Percentiles rank a stretch among this genome's conserved stretches.
Evolutionary conservation across 1,284 basidiomycete species (phyloP).

Genomic region (Ceratobasidium sp.): DNA sequence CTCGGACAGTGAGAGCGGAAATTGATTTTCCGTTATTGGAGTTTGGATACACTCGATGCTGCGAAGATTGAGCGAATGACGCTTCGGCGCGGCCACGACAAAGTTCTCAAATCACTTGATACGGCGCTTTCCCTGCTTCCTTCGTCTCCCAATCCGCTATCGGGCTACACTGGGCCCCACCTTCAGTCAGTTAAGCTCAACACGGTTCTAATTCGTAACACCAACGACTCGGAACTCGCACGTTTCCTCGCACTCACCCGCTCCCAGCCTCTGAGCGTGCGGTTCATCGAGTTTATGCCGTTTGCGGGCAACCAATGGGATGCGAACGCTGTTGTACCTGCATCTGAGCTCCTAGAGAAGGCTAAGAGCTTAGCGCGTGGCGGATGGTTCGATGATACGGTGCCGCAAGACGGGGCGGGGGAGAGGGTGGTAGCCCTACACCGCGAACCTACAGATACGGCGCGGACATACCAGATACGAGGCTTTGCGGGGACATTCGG

Average conservation of each 20-base stretch:
- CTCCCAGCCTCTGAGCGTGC: constrained; percentile 73
- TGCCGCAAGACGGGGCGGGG: neutral
- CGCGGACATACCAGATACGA: constrained; percentile 81
- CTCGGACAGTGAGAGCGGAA: too few relatives aligned
- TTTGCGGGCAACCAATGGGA: constrained; percentile 75
- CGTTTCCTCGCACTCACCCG: constrained; percentile 84
- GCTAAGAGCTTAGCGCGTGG: constrained; percentile 4
- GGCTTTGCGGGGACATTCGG: constrained; percentile 82
- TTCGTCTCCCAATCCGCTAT: neutral
- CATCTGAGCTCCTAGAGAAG: constrained; percentile 20
- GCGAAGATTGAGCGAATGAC: constrained; percentile 92
- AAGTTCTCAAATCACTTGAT: constrained; percentile 78
- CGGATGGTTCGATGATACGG: constrained; percentile 35
- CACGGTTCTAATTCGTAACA: constrained; percentile 81
- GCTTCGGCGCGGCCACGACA: constrained; percentile 77
- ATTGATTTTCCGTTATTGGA: too few relatives aligned
- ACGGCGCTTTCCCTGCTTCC: constrained; percentile 64
- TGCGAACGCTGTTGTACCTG: constrained; percentile 26
- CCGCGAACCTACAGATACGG: constrained; percentile 79
- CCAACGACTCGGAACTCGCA: constrained; percentile 83
- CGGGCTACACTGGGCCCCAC: constrained; percentile 53
- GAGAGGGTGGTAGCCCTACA: constrained; percentile 72
- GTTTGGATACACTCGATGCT: constrained; percentile 88
- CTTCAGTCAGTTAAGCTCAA: constrained; percentile 82
- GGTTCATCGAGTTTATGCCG: constrained; percentile 95